These are phyloP conservation scores for Melampsora americana DNA, from an alignment of 1,284 basidiomycete genomes.

Conservation along the genomic window DNA sequence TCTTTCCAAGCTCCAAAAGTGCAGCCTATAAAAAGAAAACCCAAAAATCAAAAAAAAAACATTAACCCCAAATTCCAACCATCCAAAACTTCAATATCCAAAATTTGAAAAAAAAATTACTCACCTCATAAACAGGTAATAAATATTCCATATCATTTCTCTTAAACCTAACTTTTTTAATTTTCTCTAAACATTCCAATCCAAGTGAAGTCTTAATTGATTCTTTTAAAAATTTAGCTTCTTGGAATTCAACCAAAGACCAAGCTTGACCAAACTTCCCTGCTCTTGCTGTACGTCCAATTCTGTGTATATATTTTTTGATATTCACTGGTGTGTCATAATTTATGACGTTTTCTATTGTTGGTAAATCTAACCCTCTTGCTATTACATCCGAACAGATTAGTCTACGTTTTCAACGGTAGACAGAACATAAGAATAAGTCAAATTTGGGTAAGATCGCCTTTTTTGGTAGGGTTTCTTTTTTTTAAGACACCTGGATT, in stretches of 20 bases:
- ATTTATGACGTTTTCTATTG: constrained; percentile 84
- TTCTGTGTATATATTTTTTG: constrained; percentile 94
- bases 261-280: constrained; percentile 81
- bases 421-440: too few species aligned
- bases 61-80: background rate
- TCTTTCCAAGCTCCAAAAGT: background rate
- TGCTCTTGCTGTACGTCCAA: constrained; percentile 88
- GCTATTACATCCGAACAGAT: constrained; percentile 94
- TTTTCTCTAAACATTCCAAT: background rate
- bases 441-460: too few species aligned
- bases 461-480: background rate
- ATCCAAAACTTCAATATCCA: background rate
- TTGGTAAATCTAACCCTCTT: constrained; percentile 90
- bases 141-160: constrained; percentile 1
- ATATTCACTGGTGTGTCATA: constrained; percentile 96
- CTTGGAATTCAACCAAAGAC: constrained; percentile 72
- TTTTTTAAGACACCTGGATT: background rate
- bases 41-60: background rate
- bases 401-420: constrained; percentile 62
- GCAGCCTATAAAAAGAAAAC: background rate
- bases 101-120: background rate
- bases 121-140: constrained; percentile 5
- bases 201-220: constrained; percentile 11
- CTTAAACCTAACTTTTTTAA: background rate
- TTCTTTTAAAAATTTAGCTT: constrained; percentile 34